phyloP scores from a whole-genome alignment of 2,329 filamentous ascomycete genomes.

The Bipolaris cookei region DNA sequence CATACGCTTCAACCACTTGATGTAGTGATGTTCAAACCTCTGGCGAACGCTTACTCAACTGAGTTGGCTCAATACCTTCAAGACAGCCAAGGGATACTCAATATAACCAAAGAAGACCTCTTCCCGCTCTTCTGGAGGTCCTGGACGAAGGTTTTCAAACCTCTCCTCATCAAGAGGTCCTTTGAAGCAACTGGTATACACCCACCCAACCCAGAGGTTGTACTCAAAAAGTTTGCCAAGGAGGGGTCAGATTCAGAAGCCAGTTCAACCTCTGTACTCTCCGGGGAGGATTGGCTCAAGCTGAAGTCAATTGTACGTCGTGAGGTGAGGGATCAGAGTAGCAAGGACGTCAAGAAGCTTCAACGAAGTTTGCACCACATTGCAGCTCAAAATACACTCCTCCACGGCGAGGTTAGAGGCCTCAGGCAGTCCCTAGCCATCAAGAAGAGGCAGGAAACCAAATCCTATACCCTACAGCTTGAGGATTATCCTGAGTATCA shows the following conservation, averaged over 20 bases:
- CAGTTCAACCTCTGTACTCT: neutral
- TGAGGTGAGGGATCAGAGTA: neutral
- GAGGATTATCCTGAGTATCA: neutral
- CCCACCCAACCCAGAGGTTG: no score
- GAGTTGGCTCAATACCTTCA: no score
- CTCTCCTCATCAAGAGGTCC: no score
- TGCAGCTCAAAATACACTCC: neutral
- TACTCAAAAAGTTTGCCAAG: neutral
- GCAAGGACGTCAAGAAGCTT: neutral
- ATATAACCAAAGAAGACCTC: no score
- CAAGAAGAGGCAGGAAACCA: neutral
- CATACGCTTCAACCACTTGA: no score
- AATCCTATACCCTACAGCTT: neutral
- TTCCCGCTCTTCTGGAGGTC: no score
- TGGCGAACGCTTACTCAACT: no score
- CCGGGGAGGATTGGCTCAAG: constrained; percentile 1
- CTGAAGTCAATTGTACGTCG: neutral
- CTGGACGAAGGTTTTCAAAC: no score
- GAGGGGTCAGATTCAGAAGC: neutral
- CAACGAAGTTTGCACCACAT: neutral
- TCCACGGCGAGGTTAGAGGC: neutral
- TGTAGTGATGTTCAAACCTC: no score
- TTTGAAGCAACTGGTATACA: no score
- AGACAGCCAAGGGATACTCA: no score
- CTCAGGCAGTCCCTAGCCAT: neutral